A percentile compares a stretch with the other conserved stretches of the same genome.
These are phyloP conservation scores for Calocybe gangraenosa DNA, from an alignment of 768 basidiomycete species.

Conservation along the genomic window DNA sequence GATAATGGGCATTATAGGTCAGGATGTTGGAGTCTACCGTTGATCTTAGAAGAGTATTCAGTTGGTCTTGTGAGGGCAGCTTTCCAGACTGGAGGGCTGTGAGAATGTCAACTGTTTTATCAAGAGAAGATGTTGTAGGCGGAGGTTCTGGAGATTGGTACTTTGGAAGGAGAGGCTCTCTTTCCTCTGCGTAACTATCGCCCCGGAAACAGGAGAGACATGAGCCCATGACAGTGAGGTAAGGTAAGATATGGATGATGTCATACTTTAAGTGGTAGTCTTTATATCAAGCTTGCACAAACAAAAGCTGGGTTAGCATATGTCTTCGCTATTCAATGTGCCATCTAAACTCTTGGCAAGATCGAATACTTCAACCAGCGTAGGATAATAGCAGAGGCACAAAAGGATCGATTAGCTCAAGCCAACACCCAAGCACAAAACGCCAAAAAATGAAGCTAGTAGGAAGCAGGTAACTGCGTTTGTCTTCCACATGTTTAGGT, in stretches of 20 bases:
- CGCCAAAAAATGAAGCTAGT: conserved; percentile 20
- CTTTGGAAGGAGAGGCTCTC: conserved; percentile 18
- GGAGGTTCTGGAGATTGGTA: background rate
- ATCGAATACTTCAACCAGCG: conserved; percentile 95
- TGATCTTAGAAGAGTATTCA: conserved; percentile 21
- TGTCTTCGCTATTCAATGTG: no score
- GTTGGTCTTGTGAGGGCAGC: conserved; percentile 35
- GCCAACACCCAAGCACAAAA: conserved; percentile 32
- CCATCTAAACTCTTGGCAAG: no score
- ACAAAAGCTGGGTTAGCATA: no score
- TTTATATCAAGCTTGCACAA: background rate
- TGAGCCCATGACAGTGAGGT: conserved; percentile 12
- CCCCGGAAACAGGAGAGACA: conserved; percentile 9
- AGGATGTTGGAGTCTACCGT: conserved; percentile 26
- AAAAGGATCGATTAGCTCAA: conserved; percentile 64
- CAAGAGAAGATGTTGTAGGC: conserved; percentile 15
- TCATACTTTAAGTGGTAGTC: no score
- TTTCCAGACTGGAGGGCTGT: conserved; percentile 34
- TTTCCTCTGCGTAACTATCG: conserved; percentile 7
- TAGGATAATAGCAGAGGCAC: conserved; percentile 74
- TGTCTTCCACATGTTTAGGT: no score
- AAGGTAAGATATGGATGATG: no score
- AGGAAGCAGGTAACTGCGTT: conserved; percentile 1
- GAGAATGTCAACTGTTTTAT: conserved; percentile 30
- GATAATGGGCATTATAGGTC: conserved; percentile 9